Evolutionary conservation across 2,329 filamentous ascomycete species (phyloP).

Genomic region (Chaetomium olivaceum): DNA sequence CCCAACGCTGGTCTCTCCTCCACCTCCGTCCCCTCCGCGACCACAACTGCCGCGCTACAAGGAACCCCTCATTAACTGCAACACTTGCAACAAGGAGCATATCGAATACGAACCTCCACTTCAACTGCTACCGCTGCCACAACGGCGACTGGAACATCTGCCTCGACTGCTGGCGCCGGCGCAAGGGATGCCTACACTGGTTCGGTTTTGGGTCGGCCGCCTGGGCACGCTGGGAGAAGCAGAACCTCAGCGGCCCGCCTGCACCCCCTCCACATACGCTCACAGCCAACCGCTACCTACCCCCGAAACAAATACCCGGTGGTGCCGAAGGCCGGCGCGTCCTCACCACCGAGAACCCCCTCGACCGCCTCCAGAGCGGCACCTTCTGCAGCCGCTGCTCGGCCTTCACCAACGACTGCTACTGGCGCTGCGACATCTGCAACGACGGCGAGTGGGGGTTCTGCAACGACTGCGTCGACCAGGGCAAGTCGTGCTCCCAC

Average conservation of each 20-base stretch:
- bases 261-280: slow-evolving; percentile 58
- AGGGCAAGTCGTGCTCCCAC: slow-evolving; percentile 79
- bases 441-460: slow-evolving; percentile 96
- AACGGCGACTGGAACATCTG: slow-evolving; percentile 78
- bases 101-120: slow-evolving; percentile 86
- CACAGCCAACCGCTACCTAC: slow-evolving; percentile 57
- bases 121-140: slow-evolving; percentile 73
- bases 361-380: slow-evolving; percentile 69
- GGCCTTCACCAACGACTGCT: slow-evolving; percentile 75
- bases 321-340: slow-evolving; percentile 58
- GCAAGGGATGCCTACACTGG: slow-evolving; percentile 81
- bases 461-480: slow-evolving; percentile 84
- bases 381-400: slow-evolving; percentile 81
- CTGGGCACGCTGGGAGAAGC: slow-evolving; percentile 64
- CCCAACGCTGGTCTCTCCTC: slow-evolving; percentile 16
- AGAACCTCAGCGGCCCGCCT: slow-evolving; percentile 40
- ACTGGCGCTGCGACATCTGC: slow-evolving; percentile 84
- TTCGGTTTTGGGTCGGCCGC: slow-evolving; percentile 81
- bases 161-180: slow-evolving; percentile 72
- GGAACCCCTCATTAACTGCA: slow-evolving; percentile 75
- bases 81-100: slow-evolving; percentile 66
- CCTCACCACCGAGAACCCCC: slow-evolving; percentile 67
- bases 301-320: slow-evolving; percentile 50
- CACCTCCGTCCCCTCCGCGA: slow-evolving; percentile 20
- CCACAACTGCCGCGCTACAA: slow-evolving; percentile 43